phyloP scores from a whole-genome alignment of 2,329 filamentous ascomycete genomes.

The Exophiala sp. region DNA sequence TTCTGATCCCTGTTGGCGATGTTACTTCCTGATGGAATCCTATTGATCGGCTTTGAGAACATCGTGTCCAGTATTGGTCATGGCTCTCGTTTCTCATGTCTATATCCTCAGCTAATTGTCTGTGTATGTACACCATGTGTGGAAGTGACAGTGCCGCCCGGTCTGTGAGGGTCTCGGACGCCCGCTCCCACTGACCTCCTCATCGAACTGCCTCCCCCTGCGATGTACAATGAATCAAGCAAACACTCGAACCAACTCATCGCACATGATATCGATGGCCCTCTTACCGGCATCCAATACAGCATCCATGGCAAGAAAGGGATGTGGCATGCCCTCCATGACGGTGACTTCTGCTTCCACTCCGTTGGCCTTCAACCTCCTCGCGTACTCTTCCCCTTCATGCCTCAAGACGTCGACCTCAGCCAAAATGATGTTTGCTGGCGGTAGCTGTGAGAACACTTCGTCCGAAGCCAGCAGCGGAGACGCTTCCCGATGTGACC shows the following conservation, averaged over 20 bases:
- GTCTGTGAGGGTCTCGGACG: not conserved
- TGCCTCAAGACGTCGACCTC: constrained; percentile 53
- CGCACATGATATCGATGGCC: constrained; percentile 46
- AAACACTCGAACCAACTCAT: constrained; percentile 23
- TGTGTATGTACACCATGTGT: not conserved
- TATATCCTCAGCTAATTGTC: too few relatives aligned
- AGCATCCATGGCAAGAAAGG: constrained; percentile 55
- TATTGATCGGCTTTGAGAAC: too few relatives aligned
- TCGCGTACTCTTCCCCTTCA: constrained; percentile 50
- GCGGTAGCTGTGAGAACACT: constrained; percentile 48
- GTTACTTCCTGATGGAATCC: too few relatives aligned
- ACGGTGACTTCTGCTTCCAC: constrained; percentile 46
- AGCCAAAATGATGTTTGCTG: constrained; percentile 49
- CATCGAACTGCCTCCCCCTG: not conserved
- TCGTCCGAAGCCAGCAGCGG: constrained; percentile 46
- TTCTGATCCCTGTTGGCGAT: too few relatives aligned
- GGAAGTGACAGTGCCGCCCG: not conserved
- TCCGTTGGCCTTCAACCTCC: constrained; percentile 44
- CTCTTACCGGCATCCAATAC: constrained; percentile 48
- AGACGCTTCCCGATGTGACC: constrained; percentile 49
- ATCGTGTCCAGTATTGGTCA: too few relatives aligned
- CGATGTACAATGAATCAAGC: not conserved
- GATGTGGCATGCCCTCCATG: constrained; percentile 53
- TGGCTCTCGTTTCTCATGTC: not conserved
- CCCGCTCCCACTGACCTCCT: not conserved